Evolutionary conservation across 768 basidiomycete genomes (phyloP).

Genomic region (Rhodotorula sphaerocarpa): DNA sequence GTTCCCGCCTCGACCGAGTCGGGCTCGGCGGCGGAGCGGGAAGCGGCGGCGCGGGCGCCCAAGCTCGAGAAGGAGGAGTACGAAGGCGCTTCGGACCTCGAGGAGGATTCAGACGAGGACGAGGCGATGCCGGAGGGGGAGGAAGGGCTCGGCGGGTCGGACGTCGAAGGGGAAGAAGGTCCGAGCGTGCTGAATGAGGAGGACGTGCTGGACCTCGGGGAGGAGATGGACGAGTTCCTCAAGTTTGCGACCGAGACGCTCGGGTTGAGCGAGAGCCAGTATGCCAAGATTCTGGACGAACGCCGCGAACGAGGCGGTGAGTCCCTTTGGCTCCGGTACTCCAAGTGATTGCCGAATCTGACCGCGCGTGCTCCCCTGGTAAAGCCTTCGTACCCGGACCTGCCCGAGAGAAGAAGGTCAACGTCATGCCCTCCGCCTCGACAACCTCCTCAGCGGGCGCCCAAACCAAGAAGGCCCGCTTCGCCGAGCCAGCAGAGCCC

Average conservation of each 20-base stretch:
- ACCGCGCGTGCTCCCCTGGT: too few species aligned
- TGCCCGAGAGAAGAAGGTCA: constrained; percentile 23
- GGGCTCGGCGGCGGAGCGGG: background rate
- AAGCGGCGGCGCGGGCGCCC: constrained; percentile 20
- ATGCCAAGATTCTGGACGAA: constrained; percentile 74
- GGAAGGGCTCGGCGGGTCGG: constrained; percentile 54
- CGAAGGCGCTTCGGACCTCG: constrained; percentile 87
- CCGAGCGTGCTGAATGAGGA: constrained; percentile 61
- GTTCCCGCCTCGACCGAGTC: background rate
- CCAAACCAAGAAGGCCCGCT: background rate
- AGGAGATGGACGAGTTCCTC: constrained; percentile 89
- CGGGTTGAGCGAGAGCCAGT: constrained; percentile 81
- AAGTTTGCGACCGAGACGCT: constrained; percentile 87
- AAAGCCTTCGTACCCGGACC: constrained; percentile 41
- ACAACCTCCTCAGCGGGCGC: background rate
- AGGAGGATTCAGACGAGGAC: constrained; percentile 40
- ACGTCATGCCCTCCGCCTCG: constrained; percentile 18
- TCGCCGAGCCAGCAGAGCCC: background rate
- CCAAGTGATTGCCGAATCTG: too few species aligned
- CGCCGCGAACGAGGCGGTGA: constrained; percentile 71
- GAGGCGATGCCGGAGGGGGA: constrained; percentile 25
- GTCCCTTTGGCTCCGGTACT: constrained; percentile 38
- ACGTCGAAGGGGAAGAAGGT: constrained; percentile 56
- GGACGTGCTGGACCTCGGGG: constrained; percentile 79
- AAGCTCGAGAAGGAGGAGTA: constrained; percentile 73